Conservation (phyloP, 2,329 filamentous ascomycete species). For the Didymella pomorum region DNA sequence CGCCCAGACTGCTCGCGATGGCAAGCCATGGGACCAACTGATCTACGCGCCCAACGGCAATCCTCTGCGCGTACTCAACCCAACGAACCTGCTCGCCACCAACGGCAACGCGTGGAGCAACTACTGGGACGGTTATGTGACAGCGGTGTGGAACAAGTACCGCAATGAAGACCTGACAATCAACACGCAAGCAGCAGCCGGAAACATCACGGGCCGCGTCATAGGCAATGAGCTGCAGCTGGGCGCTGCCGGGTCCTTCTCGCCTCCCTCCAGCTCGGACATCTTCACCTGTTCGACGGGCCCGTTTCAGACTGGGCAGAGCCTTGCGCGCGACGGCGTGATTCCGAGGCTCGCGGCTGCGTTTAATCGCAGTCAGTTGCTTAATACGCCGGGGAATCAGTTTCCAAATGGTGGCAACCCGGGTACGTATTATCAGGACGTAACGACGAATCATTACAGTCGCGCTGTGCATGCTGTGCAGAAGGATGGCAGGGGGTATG, state of each 20-base stretch:
- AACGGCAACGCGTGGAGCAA: conserved; percentile 58
- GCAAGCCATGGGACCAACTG: conserved; percentile 67
- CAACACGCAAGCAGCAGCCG: conserved; percentile 70
- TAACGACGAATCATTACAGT: conserved; percentile 64
- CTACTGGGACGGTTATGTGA: conserved; percentile 63
- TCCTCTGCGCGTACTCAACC: conserved; percentile 53
- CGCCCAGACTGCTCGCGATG: conserved; percentile 64
- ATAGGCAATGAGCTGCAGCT: conserved; percentile 53
- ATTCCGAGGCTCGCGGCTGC: conserved; percentile 78
- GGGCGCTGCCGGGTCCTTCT: conserved; percentile 58
- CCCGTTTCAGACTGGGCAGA: conserved; percentile 61
- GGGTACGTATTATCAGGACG: conserved; percentile 46
- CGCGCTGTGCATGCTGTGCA: conserved; percentile 68
- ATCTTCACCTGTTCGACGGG: conserved; percentile 73
- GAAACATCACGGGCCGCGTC: conserved; percentile 63
- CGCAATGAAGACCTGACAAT: conserved; percentile 59
- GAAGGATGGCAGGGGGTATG: conserved; percentile 67
- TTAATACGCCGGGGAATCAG: conserved; percentile 53
- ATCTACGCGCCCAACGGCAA: conserved; percentile 54
- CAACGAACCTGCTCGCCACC: conserved; percentile 57
- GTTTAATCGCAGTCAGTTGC: conserved; percentile 75
- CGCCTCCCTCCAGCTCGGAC: conserved; percentile 64
- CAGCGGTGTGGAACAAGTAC: conserved; percentile 61
- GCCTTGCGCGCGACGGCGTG: conserved; percentile 62
- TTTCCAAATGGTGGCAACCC: conserved; percentile 50